Evolutionary conservation across 345 rosid species (phyloP).

Genomic region (Melastoma malabathricum): DNA sequence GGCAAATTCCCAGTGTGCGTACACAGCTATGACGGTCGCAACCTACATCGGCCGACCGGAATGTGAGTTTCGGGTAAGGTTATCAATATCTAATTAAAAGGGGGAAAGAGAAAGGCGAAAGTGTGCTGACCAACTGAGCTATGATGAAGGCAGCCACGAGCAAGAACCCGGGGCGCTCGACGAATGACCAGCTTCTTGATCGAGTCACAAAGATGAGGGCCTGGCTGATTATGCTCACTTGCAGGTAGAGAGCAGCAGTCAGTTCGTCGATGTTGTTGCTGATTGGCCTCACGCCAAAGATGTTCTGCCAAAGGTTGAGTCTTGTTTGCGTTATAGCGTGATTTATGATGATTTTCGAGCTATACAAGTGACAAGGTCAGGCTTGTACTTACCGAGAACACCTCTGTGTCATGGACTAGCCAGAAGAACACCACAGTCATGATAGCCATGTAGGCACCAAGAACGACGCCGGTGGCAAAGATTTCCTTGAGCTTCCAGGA

Average conservation of each 20-base stretch:
- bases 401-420: conserved; percentile 19
- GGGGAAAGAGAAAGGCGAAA: background rate
- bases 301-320: conserved; percentile 7
- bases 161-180: conserved; percentile 21
- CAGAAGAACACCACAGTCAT: conserved; percentile 24
- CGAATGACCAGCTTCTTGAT: conserved; percentile 23
- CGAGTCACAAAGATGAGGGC: conserved; percentile 31
- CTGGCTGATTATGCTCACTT: conserved; percentile 27
- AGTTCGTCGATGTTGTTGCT: conserved; percentile 14
- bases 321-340: background rate
- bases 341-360: too few relatives aligned
- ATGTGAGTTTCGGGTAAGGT: background rate
- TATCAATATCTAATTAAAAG: background rate
- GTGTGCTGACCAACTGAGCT: conserved; percentile 18
- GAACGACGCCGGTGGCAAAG: conserved; percentile 20
- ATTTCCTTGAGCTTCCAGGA: conserved; percentile 30
- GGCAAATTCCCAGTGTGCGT: conserved; percentile 31
- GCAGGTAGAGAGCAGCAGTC: conserved; percentile 22
- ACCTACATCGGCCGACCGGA: conserved; percentile 6
- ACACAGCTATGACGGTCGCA: conserved; percentile 32
- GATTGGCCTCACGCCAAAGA: conserved; percentile 19
- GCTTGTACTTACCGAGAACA: conserved; percentile 15
- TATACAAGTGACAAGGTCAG: background rate
- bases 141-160: conserved; percentile 16
- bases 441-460: conserved; percentile 20